These are phyloP conservation scores for Pythium scleroteichum DNA, from an alignment of 352 stramenopile species.

Conservation along the genomic window DNA sequence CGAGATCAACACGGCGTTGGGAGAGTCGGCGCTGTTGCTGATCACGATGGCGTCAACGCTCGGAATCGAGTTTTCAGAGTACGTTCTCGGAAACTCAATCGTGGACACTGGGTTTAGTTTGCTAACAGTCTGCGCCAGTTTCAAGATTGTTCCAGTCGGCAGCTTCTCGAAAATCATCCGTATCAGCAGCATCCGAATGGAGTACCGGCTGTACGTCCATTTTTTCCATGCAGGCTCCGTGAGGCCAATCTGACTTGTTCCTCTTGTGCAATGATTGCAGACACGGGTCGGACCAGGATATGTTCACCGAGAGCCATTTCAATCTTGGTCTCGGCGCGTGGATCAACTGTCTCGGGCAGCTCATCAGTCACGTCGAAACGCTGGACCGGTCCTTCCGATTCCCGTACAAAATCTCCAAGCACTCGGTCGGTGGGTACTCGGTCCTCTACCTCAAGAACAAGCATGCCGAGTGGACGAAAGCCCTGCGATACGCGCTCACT, in stretches of 20 bases:
- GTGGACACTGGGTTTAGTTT: too few species aligned
- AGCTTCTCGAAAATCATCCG: constrained; percentile 89
- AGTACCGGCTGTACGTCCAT: constrained; percentile 74
- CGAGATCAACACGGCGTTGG: constrained; percentile 85
- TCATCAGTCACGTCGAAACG: constrained; percentile 56
- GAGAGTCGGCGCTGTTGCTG: constrained; percentile 71
- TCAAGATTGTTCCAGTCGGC: constrained; percentile 84
- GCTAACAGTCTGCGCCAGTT: constrained; percentile 53
- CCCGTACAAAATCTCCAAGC: constrained; percentile 81
- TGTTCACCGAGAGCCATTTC: constrained; percentile 84
- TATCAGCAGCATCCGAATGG: constrained; percentile 74
- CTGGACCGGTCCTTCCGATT: constrained; percentile 62
- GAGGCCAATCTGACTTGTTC: too few species aligned
- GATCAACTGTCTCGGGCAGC: constrained; percentile 73
- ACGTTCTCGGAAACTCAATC: too few species aligned
- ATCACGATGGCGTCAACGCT: constrained; percentile 60
- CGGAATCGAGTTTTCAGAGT: constrained; percentile 72
- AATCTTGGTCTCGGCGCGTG: constrained; percentile 83
- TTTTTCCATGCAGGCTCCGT: too few species aligned
- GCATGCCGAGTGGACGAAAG: constrained; percentile 82
- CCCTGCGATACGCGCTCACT: constrained; percentile 40
- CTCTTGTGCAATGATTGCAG: constrained; percentile 44
- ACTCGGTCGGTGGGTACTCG: constrained; percentile 67
- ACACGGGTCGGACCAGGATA: constrained; percentile 82
- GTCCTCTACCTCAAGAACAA: constrained; percentile 83